Percentiles rank a stretch among this genome's conserved stretches.
These are phyloP conservation scores for Plantago coronopus DNA, from an alignment of 305 asterid genomes.

Conservation along the genomic window DNA sequence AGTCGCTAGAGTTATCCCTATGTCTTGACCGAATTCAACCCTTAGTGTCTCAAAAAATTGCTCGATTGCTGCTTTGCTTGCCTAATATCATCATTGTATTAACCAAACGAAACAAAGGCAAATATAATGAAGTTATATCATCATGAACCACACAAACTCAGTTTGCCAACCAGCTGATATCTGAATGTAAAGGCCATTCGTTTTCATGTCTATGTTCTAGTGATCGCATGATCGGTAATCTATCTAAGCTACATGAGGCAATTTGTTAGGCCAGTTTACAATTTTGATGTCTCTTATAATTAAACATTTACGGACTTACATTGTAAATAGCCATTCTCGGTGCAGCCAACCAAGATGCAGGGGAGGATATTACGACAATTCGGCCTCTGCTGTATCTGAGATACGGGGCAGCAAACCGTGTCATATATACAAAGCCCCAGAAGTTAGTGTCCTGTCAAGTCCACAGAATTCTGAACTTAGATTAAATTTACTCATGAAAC, in stretches of 20 bases:
- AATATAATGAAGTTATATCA: too few relatives aligned
- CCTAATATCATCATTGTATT: slow-evolving; percentile 30
- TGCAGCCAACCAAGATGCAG: slow-evolving; percentile 63
- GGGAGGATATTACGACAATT: slow-evolving; percentile 57
- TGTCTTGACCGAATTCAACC: slow-evolving; percentile 60
- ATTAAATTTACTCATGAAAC: neutral
- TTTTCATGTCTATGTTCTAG: too few relatives aligned
- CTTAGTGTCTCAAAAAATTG: slow-evolving; percentile 83
- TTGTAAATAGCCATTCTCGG: slow-evolving; percentile 77
- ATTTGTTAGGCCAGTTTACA: too few relatives aligned
- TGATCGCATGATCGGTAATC: too few relatives aligned
- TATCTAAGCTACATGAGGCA: too few relatives aligned
- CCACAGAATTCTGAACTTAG: neutral
- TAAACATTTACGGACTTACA: slow-evolving; percentile 16
- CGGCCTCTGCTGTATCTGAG: slow-evolving; percentile 64
- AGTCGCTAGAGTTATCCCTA: slow-evolving; percentile 62
- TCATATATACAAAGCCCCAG: slow-evolving; percentile 79
- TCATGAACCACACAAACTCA: too few relatives aligned
- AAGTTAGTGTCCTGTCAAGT: slow-evolving; percentile 65
- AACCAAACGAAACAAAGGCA: too few relatives aligned
- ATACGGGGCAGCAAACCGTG: slow-evolving; percentile 57
- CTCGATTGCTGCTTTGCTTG: slow-evolving; percentile 74
- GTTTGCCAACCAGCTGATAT: too few relatives aligned
- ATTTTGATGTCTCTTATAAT: neutral
- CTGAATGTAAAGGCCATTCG: too few relatives aligned